phyloP scores from a whole-genome alignment of 768 basidiomycete genomes.

The Suillus subaureus region DNA sequence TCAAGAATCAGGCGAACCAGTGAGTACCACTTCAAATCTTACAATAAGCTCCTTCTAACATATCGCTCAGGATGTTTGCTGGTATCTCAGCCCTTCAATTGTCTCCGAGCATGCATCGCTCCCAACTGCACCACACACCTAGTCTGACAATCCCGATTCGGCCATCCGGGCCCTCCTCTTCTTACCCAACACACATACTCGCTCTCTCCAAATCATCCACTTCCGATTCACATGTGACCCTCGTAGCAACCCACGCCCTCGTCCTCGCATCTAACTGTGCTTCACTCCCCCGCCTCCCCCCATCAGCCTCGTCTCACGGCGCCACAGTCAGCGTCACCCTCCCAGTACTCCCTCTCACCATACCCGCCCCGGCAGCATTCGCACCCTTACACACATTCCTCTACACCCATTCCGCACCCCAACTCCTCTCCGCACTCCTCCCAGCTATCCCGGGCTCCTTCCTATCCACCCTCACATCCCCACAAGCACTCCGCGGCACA shows the following conservation, averaged over 20 bases:
- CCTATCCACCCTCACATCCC: slow-evolving; percentile 32
- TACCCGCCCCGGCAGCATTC: slow-evolving; percentile 68
- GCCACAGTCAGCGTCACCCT: slow-evolving; percentile 42
- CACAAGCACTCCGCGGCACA: slow-evolving; percentile 39
- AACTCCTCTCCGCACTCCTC: slow-evolving; percentile 53
- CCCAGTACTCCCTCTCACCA: slow-evolving; percentile 62
- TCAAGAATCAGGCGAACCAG: slow-evolving; percentile 49
- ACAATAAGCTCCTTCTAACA: slow-evolving; percentile 33
- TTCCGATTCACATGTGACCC: slow-evolving; percentile 36
- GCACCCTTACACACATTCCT: slow-evolving; percentile 61
- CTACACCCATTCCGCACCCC: slow-evolving; percentile 59
- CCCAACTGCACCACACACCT: slow-evolving; percentile 34
- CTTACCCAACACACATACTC: slow-evolving; percentile 54
- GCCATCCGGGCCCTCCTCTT: slow-evolving; percentile 23
- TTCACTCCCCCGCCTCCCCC: slow-evolving; percentile 57
- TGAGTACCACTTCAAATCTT: slow-evolving; percentile 29
- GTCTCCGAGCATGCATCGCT: slow-evolving; percentile 30
- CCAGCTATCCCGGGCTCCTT: slow-evolving; percentile 35
- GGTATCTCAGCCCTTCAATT: slow-evolving; percentile 50
- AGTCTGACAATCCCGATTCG: slow-evolving; percentile 35
- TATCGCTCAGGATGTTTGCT: slow-evolving; percentile 38
- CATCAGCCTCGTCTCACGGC: slow-evolving; percentile 35
- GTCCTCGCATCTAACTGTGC: slow-evolving; percentile 73
- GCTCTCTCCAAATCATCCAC: slow-evolving; percentile 41
- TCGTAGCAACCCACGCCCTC: slow-evolving; percentile 71